These are phyloP conservation scores for Tulasnella sp. DNA, from an alignment of 768 basidiomycete species.

Conservation along the genomic window DNA sequence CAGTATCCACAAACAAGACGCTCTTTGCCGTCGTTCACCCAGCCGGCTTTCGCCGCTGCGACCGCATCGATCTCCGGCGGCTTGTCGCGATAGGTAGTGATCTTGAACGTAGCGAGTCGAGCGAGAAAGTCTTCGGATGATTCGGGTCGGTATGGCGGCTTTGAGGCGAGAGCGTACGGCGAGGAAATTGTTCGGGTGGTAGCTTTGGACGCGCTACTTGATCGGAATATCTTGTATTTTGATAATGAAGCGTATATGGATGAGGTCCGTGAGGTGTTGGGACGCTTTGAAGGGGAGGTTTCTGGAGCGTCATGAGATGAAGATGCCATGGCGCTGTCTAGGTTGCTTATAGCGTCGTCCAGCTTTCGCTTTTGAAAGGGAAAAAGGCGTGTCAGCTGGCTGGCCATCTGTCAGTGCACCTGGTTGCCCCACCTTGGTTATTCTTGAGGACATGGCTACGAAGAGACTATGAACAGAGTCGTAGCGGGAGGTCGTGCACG, in stretches of 20 bases:
- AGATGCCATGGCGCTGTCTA: slow-evolving; percentile 53
- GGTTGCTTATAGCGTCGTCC: slow-evolving; percentile 64
- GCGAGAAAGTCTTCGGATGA: slow-evolving; percentile 64
- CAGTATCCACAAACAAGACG: slow-evolving; percentile 23
- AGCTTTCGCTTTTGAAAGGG: slow-evolving; percentile 56
- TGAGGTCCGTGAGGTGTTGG: slow-evolving; percentile 34
- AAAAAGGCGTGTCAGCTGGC: background rate
- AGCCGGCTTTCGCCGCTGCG: slow-evolving; percentile 73
- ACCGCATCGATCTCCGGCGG: slow-evolving; percentile 66
- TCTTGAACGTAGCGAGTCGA: slow-evolving; percentile 68
- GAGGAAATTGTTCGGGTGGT: slow-evolving; percentile 30
- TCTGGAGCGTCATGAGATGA: slow-evolving; percentile 29
- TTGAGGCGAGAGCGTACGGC: slow-evolving; percentile 28
- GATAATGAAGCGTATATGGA: slow-evolving; percentile 71
- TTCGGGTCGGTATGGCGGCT: slow-evolving; percentile 55
- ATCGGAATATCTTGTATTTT: slow-evolving; percentile 42
- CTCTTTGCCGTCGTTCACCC: slow-evolving; percentile 52
- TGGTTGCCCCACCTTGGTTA: slow-evolving; percentile 40
- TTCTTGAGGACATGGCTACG: slow-evolving; percentile 20
- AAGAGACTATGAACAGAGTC: background rate
- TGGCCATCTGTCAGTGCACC: background rate
- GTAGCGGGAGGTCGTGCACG: slow-evolving; percentile 12
- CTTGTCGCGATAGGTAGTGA: slow-evolving; percentile 74
- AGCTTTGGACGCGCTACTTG: slow-evolving; percentile 50
- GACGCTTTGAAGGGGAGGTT: slow-evolving; percentile 46